Base-by-base conservation (phyloP, 2,329 filamentous ascomycete genomes). In the Cercospora sp. region DNA sequence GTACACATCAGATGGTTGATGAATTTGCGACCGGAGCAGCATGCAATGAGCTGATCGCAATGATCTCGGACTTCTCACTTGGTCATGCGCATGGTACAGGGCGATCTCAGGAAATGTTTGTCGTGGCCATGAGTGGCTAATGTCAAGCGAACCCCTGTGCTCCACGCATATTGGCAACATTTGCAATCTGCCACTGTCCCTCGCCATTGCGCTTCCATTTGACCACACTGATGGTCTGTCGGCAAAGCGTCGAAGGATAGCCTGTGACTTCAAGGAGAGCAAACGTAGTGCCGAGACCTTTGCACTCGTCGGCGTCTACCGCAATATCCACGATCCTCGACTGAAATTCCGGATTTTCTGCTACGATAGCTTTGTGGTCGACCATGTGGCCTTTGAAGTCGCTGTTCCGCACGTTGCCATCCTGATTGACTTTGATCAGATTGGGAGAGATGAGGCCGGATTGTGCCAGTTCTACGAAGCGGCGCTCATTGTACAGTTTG, bases 181-280 rank as follows among this genome's bases (percentile, higher is more conserved):
- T 20, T 10, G 62, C 48, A n/a, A 64, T 64, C 13, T 64, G 62
- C 62, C 62, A 64, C 30, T 64, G 45, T 8, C 62, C 62, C 7
- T 64, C 45, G 16, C 18, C 31, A 3, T 64, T 64, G 28, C 48
- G 62, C 48, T 64, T 64, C 62, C 62, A 64, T 26, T 64, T 64
- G 45, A 64, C 62, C 13, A 64, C 62, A 30, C 62, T 64, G 45
- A 64, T 31, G 9, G 48, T 64, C 31, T 64, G 62, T 57, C 62
- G 45, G 10, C 62, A 64, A 9, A 64, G 48, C 10, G 62, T 64
- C n/a, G 62, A 64, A 26, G 62, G 62, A 58, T 64, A 64, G n/a
- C 62, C 62, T 16, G 62, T 58, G 62, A 64, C 62, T 64, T 64
- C 62, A 10, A 64, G 48, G 16, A 64, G 28, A 16, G 62, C 62